These are phyloP conservation scores for Alternaria arborescens DNA, from an alignment of 2,329 filamentous ascomycete genomes.

Conservation along the genomic window DNA sequence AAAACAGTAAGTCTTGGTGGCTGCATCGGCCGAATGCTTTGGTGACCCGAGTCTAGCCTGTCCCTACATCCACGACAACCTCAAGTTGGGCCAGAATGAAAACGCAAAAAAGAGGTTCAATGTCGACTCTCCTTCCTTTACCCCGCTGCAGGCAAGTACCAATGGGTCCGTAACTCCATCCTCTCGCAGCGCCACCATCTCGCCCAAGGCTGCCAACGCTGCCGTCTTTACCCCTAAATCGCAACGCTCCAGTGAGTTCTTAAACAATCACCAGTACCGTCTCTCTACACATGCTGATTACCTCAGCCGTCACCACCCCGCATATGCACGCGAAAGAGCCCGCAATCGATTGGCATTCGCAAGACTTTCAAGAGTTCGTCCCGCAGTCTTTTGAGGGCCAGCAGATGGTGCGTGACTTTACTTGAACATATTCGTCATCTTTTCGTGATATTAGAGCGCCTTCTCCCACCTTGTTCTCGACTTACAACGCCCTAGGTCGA, in stretches of 20 bases:
- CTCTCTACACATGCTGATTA: constrained; percentile 24
- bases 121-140: constrained; percentile 96
- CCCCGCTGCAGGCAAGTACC: constrained; percentile 67
- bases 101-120: constrained; percentile 79
- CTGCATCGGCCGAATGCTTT: constrained; percentile 15
- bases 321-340: constrained; percentile 57
- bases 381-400: constrained; percentile 64
- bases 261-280: not conserved
- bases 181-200: constrained; percentile 78
- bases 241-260: constrained; percentile 51
- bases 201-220: constrained; percentile 88
- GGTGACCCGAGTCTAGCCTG: constrained; percentile 59
- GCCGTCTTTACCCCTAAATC: constrained; percentile 82
- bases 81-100: constrained; percentile 67
- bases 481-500: constrained; percentile 41
- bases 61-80: constrained; percentile 85
- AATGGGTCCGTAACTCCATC: constrained; percentile 57
- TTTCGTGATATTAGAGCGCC: not conserved
- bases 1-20: constrained; percentile 68
- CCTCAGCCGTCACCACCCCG: constrained; percentile 53
- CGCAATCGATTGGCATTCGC: constrained; percentile 58
- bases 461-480: not conserved
- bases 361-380: constrained; percentile 62
- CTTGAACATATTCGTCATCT: not conserved
- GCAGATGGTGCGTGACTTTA: constrained; percentile 54